Conservation (phyloP, 371 early-diverging fungal species). For the Mucor saturninus region DNA sequence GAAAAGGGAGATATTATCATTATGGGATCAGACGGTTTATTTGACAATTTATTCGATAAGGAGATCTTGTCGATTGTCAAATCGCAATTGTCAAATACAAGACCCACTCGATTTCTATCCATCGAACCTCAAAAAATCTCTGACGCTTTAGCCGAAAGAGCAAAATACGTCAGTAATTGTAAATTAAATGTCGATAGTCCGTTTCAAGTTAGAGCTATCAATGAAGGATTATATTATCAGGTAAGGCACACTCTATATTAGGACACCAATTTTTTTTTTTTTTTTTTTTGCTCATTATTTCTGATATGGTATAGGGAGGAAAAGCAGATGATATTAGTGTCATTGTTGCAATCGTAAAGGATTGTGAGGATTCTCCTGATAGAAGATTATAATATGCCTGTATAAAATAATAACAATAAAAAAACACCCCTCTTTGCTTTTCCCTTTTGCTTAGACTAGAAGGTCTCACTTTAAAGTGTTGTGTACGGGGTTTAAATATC, state of each 20-base stretch:
- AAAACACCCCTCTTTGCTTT: no score
- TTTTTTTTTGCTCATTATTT: no score
- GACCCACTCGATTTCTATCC: slow-evolving; percentile 15
- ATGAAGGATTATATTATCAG: slow-evolving; percentile 80
- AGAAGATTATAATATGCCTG: no score
- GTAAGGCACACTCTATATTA: slow-evolving; percentile 23
- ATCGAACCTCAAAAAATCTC: slow-evolving; percentile 74
- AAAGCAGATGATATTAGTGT: no score
- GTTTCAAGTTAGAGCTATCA: slow-evolving; percentile 83
- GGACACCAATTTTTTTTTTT: no score
- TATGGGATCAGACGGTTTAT: slow-evolving; percentile 78
- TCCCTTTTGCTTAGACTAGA: no score
- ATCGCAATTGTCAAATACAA: slow-evolving; percentile 13
- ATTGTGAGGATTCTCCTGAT: no score
- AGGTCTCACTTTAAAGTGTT: no score
- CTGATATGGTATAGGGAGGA: no score
- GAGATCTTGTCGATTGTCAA: slow-evolving; percentile 60
- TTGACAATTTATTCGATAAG: slow-evolving; percentile 81
- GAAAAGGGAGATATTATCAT: slow-evolving; percentile 76
- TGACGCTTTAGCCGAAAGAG: slow-evolving; percentile 77
- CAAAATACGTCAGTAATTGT: slow-evolving; percentile 82
- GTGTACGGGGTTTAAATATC: no score
- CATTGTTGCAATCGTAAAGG: no score
- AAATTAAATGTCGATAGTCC: slow-evolving; percentile 76
- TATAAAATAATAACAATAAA: no score